These are phyloP conservation scores for Xerocomus brunneocitrinus DNA, from an alignment of 768 basidiomycete species.

Conservation along the genomic window DNA sequence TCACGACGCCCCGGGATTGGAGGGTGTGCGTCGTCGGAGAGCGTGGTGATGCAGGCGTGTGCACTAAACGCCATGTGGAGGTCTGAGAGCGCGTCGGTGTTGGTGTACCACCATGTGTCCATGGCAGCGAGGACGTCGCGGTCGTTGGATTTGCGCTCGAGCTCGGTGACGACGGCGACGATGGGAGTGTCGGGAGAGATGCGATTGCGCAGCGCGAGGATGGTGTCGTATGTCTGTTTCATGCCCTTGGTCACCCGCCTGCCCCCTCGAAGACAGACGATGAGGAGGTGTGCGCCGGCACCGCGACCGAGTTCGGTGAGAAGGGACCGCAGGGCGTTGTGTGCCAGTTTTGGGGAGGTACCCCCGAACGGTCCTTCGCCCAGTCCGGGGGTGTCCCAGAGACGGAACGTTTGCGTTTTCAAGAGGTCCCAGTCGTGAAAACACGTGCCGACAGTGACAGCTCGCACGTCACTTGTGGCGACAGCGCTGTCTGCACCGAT, in stretches of 20 bases:
- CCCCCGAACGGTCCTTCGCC: slow-evolving; percentile 11
- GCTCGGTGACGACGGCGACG: slow-evolving; percentile 17
- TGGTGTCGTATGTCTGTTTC: slow-evolving; percentile 19
- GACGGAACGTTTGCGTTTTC: slow-evolving; percentile 21
- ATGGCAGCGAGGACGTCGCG: slow-evolving; percentile 12
- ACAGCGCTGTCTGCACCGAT: slow-evolving; percentile 14
- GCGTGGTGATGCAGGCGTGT: slow-evolving; percentile 24
- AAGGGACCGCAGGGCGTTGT: slow-evolving; percentile 19
- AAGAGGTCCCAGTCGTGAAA: slow-evolving; percentile 22
- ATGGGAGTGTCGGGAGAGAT: slow-evolving; percentile 17
- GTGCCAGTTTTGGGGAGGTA: slow-evolving; percentile 7
- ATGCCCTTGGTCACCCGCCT: slow-evolving; percentile 16
- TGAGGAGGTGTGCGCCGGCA: slow-evolving; percentile 17
- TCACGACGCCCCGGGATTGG: slow-evolving; percentile 16
- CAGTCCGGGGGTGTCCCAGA: slow-evolving; percentile 25
- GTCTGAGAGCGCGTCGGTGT: slow-evolving; percentile 7
- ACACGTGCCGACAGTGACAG: slow-evolving; percentile 18
- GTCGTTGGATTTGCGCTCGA: slow-evolving; percentile 11
- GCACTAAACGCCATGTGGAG: slow-evolving; percentile 11
- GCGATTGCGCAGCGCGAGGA: slow-evolving; percentile 16
- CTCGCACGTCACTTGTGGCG: slow-evolving; percentile 12
- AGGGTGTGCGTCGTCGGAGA: slow-evolving; percentile 18
- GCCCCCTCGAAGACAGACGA: slow-evolving; percentile 18
- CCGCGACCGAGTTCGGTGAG: slow-evolving; percentile 17
- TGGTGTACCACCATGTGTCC: slow-evolving; percentile 22